Percentiles rank a stretch among this genome's conserved stretches.
These are phyloP conservation scores for Claviceps sp. DNA, from an alignment of 2,329 filamentous ascomycete genomes.

Conservation along the genomic window DNA sequence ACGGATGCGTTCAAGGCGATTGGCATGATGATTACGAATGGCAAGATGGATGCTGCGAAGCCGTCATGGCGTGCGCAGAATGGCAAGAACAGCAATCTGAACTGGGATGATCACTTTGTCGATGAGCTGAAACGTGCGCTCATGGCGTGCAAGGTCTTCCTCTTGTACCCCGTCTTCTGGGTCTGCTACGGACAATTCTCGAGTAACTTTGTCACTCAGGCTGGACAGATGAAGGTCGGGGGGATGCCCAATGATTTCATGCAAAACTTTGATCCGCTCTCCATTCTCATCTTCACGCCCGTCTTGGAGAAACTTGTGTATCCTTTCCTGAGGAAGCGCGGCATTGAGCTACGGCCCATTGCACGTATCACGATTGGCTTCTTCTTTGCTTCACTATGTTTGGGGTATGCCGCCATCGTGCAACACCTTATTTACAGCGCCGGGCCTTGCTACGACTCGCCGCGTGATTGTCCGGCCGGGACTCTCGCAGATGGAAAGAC, in stretches of 20 bases:
- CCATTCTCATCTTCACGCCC: conserved; percentile 54
- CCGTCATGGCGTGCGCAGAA: conserved; percentile 47
- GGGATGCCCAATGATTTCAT: conserved; percentile 59
- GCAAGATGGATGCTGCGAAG: conserved; percentile 48
- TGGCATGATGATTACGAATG: conserved; percentile 24
- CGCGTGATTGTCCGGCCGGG: conserved; percentile 24
- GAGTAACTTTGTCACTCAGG: conserved; percentile 53
- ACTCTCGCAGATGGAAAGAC: conserved; percentile 13
- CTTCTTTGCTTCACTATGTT: conserved; percentile 36
- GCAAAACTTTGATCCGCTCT: conserved; percentile 54
- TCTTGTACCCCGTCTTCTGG: conserved; percentile 55
- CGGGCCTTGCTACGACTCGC: conserved; percentile 35
- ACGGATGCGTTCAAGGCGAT: conserved; percentile 46
- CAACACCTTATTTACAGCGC: conserved; percentile 46
- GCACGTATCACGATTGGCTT: conserved; percentile 54
- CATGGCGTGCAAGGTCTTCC: conserved; percentile 59
- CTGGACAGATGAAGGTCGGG: conserved; percentile 41
- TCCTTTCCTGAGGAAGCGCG: conserved; percentile 41
- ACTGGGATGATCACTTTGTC: conserved; percentile 58
- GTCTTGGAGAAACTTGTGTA: conserved; percentile 49
- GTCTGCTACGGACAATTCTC: conserved; percentile 56
- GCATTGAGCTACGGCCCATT: conserved; percentile 50
- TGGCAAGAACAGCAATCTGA: conserved; percentile 26
- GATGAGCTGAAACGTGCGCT: conserved; percentile 55
- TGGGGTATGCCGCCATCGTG: conserved; percentile 45